Percentiles rank a stretch among this genome's conserved stretches.
These are phyloP conservation scores for Arachnopeziza araneosa DNA, from an alignment of 2,329 filamentous ascomycete species.

Conservation along the genomic window DNA sequence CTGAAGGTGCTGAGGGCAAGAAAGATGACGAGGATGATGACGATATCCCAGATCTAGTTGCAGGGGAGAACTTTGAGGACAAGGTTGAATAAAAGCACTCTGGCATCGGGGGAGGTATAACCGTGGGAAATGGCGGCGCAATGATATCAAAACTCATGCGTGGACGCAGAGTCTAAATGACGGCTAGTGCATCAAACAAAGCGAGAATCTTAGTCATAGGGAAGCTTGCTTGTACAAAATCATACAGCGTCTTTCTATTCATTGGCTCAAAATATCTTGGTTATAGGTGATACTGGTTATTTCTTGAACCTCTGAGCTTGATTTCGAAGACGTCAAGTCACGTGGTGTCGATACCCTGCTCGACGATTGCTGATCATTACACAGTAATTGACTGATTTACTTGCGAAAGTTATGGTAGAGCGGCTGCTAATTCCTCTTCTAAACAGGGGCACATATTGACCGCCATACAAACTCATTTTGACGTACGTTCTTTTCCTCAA, in stretches of 20 bases:
- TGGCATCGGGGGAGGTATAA: background rate
- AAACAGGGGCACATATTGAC: no score
- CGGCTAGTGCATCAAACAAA: constrained; percentile 19
- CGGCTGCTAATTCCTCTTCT: no score
- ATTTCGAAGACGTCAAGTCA: background rate
- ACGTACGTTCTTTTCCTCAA: no score
- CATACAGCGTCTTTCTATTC: constrained; percentile 24
- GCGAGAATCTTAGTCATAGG: constrained; percentile 26
- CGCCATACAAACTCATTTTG: no score
- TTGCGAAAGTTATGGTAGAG: no score
- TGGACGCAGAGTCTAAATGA: constrained; percentile 3
- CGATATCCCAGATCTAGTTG: constrained; percentile 95
- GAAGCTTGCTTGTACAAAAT: constrained; percentile 30
- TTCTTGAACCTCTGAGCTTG: background rate
- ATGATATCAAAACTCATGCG: background rate
- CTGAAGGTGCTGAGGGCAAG: constrained; percentile 69
- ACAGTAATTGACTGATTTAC: no score
- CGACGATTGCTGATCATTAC: background rate
- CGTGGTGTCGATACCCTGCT: background rate
- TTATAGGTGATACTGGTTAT: background rate
- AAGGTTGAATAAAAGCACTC: constrained; percentile 50
- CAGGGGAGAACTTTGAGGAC: constrained; percentile 96
- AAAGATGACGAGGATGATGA: constrained; percentile 65
- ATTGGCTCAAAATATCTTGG: background rate
- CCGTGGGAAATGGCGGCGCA: background rate